Base-by-base conservation (phyloP, 257 asterid species). In the Solanum raphanifolium region DNA sequence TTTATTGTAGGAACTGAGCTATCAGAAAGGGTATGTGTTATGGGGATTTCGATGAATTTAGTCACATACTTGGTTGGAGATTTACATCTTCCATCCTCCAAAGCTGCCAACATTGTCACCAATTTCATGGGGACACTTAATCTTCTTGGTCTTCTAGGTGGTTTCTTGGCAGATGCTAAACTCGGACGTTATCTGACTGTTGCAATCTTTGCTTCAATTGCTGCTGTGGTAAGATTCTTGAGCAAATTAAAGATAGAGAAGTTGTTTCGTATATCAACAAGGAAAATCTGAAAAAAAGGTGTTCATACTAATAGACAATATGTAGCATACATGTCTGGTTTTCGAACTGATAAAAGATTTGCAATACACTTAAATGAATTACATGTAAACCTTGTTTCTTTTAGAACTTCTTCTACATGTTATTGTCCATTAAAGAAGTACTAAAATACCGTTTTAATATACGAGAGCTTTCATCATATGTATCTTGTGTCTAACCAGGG, bases 111-210 rank as follows among this genome's bases (percentile, higher is more conserved):
- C 34, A 93, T 92, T 27, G 99, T 96, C 88, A 96, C 97, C 16
- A 94, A 96, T 55, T 96, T 96, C 92, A 93, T 96, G 98, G 99
- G 99, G 34, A 94, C 98, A 38, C 95, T 96, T 78, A 96, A 96
- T 85, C 95, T 96, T 31, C 93, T 96, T 20, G 98, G 97, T 38
- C 98, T 95, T 86, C 91, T 96, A 1, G 99, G 99, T 18, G 99
- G 99, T 46, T 96, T 96, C 88, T 78, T 93, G 52, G 99, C 98
- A 9, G 99, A 96, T 89, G 99, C 99, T 83, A 94, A 89, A 79
- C 97, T 96, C 55, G 98, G 99, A 84, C 96, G 99, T 84, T 96
- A 93, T 84, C 74, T 90, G 88, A 95, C 99, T 1, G 98, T 96
- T 48, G 99, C 95, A 21, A 86, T 95, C 32, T 90, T 92, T 76